Percentiles rank a stretch among this genome's conserved stretches.
These are phyloP conservation scores for Ceratocystiopsis minuta DNA, from an alignment of 2,329 filamentous ascomycete species.

Conservation along the genomic window DNA sequence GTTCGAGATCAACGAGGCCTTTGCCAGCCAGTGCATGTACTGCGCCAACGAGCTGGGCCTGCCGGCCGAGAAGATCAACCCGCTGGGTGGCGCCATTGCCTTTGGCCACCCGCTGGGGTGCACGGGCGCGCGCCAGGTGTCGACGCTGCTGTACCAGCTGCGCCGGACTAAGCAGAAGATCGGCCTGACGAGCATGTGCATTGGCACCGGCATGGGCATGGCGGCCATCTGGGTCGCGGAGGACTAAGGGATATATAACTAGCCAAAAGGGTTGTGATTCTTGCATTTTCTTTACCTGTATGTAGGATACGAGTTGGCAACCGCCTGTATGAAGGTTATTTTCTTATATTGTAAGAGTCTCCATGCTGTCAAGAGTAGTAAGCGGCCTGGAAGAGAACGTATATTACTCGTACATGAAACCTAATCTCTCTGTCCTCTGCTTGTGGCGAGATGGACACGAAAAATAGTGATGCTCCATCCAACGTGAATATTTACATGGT, in stretches of 20 bases:
- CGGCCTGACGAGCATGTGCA: constrained; percentile 88
- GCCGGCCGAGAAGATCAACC: constrained; percentile 77
- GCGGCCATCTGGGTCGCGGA: constrained; percentile 91
- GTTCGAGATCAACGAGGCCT: constrained; percentile 98
- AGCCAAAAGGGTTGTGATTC: neutral
- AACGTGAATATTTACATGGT: no score
- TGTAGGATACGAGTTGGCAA: no score
- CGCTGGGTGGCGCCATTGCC: constrained; percentile 90
- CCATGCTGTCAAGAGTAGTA: no score
- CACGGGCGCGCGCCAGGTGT: constrained; percentile 85
- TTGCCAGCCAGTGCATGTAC: constrained; percentile 88
- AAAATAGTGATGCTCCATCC: no score
- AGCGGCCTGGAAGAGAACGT: no score
- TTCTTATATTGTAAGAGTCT: no score
- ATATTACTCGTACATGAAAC: no score
- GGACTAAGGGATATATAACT: constrained; percentile 8
- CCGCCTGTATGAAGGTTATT: no score
- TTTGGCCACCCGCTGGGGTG: constrained; percentile 91
- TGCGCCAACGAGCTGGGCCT: constrained; percentile 77
- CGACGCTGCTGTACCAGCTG: constrained; percentile 79
- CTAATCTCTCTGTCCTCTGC: no score
- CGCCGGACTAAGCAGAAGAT: constrained; percentile 69
- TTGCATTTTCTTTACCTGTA: neutral
- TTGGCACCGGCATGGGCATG: constrained; percentile 97
- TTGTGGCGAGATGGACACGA: no score